These are phyloP conservation scores for Agrostemma githago DNA, from an alignment of 148 eudicot species.

Conservation along the genomic window DNA sequence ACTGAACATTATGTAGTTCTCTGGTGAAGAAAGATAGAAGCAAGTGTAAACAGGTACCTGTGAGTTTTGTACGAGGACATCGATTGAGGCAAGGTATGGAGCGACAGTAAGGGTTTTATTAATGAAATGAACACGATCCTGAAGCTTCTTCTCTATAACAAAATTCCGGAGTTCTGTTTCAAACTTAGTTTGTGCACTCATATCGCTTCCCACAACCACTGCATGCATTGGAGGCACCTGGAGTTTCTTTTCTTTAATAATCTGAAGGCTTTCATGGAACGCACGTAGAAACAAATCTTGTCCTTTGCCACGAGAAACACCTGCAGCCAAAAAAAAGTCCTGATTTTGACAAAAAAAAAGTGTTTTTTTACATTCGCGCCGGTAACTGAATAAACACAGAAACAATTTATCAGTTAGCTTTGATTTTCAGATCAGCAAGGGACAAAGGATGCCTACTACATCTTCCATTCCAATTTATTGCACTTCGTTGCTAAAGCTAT, in stretches of 20 bases:
- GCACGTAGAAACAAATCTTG: conserved; percentile 87
- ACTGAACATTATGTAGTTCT: not conserved
- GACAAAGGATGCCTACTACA: not conserved
- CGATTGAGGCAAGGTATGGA: conserved; percentile 85
- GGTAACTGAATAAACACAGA: not conserved
- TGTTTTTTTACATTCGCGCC: not conserved
- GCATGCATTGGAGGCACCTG: conserved; percentile 89
- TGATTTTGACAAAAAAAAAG: not conserved
- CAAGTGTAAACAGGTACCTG: conserved; percentile 46
- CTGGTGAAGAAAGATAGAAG: conserved; percentile 3
- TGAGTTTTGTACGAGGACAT: conserved; percentile 94
- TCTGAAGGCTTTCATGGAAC: conserved; percentile 73
- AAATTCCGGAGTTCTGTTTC: conserved; percentile 83
- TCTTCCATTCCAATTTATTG: not conserved
- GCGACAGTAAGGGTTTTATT: conserved; percentile 87
- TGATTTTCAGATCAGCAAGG: not conserved
- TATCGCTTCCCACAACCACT: conserved; percentile 92
- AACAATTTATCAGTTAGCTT: not conserved
- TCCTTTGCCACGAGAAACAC: conserved; percentile 97
- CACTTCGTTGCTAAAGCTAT: not conserved
- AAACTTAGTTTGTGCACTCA: conserved; percentile 83
- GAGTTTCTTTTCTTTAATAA: conserved; percentile 69
- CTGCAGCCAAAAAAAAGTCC: conserved; percentile 33
- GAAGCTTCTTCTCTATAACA: conserved; percentile 60
- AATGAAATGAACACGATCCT: conserved; percentile 80